A percentile compares a stretch with the other conserved stretches of the same genome.
These are phyloP conservation scores for Diaporthe eres DNA, from an alignment of 2,329 filamentous ascomycete genomes.

Conservation along the genomic window DNA sequence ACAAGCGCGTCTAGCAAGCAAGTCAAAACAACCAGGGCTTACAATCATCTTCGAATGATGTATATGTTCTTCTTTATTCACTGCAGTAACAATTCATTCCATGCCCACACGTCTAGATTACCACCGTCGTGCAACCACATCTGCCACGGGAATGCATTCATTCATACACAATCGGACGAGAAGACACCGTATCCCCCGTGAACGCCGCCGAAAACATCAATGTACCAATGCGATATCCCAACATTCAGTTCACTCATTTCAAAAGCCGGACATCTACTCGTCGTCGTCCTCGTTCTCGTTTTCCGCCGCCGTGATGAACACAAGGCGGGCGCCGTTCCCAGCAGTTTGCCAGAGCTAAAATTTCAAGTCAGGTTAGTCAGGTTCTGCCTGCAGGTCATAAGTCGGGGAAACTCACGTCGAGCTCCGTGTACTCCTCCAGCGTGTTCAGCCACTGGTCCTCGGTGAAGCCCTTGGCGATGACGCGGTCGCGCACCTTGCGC, in stretches of 20 bases:
- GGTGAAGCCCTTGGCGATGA: conserved; percentile 96
- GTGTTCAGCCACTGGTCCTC: conserved; percentile 90
- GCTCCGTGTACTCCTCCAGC: conserved; percentile 87
- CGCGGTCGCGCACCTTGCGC: conserved; percentile 88
- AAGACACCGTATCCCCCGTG: neutral
- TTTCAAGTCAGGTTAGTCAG: conserved; percentile 53
- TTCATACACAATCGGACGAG: conserved; percentile 11
- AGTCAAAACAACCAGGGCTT: neutral
- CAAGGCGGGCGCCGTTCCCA: conserved; percentile 77
- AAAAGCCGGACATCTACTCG: conserved; percentile 37
- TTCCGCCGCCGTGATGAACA: conserved; percentile 76
- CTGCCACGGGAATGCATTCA: conserved; percentile 10
- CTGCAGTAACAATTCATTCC: conserved; percentile 2
- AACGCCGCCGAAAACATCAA: conserved; percentile 49
- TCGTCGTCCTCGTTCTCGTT: conserved; percentile 67
- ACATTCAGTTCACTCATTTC: neutral
- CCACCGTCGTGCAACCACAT: conserved; percentile 15
- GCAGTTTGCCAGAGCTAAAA: conserved; percentile 83
- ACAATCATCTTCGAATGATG: neutral
- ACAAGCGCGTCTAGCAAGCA: neutral
- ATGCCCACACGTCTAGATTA: conserved; percentile 39
- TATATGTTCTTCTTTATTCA: neutral
- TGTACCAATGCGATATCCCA: conserved; percentile 40
- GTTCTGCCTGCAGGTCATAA: neutral
- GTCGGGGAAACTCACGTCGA: conserved; percentile 81